Evolutionary conservation across 495 filamentous ascomycete genomes (phyloP), one percentile per base, ranked within the genome.

Genomic region (Halenospora varia): DNA sequence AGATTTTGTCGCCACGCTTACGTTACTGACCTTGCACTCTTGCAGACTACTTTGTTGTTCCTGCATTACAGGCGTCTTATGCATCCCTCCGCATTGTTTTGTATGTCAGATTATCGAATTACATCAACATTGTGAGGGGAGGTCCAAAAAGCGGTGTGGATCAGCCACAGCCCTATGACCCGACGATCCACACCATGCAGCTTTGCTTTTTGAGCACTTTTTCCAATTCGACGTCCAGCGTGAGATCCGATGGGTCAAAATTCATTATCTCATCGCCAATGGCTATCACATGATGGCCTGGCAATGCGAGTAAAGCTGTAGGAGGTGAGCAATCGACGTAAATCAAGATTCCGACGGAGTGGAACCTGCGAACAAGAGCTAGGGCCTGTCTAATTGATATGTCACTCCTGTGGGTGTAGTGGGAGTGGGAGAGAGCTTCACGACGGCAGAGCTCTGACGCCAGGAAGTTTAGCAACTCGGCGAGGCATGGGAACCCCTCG

Each of bases 131-230:
- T 15, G 26, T 40, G 40, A 22, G 17, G n/a, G 17, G 22, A n/a
- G 23, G 4, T 25, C 23, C 39, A 59, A 65, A 54, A 51, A 62
- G 62, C 62, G 62, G 57, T 64, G 62, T 55, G 62, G 53, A 48
- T 53, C 29, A 23, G 9, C 48, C 40, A 24, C 62, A 64, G 62
- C 57, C 62, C 57, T 64, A 54, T 54, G 49, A 49, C 18, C 45
- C 24, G 15, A 35, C 48, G 41, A 52, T 52, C 55, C 55, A 46
- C 55, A 42, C 15, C 11, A 44, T 47, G 48, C 55, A 45, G 20
- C 48, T 17, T 26, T 8, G 51, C 6, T 22, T 51, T 41, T 44
- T 49, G 47, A 41, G 9, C 24, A 13, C 23, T 35, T 53, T 51
- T 60, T 44, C 25, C 57, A 41, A 22, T 23, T 24, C 10, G 39